Evolutionary conservation across 2,329 filamentous ascomycete genomes (phyloP).

Genomic region (Botryosphaeria dothidea): DNA sequence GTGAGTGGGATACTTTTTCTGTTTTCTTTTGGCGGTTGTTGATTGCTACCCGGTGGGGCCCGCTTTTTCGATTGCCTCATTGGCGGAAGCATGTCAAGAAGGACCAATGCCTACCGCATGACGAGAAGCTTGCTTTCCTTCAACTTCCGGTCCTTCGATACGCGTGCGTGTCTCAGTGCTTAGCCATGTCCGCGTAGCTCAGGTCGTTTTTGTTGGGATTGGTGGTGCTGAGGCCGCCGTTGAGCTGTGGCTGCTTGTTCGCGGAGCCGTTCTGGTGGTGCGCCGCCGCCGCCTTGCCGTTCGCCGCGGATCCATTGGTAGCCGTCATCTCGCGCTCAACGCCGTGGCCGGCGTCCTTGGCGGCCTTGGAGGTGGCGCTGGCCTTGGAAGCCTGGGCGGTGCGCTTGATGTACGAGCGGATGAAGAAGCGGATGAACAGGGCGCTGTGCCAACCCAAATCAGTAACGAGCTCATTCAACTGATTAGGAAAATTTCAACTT

Average conservation of each 20-base stretch:
- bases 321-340: constrained; percentile 46
- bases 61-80: too few relatives aligned
- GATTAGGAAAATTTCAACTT: neutral
- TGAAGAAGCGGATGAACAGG: constrained; percentile 86
- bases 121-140: too few relatives aligned
- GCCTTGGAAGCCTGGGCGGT: constrained; percentile 51
- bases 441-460: constrained; percentile 40
- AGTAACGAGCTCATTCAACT: neutral
- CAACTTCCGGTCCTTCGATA: neutral
- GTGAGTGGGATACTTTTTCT: too few relatives aligned
- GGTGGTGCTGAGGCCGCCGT: constrained; percentile 11
- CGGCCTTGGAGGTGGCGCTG: constrained; percentile 30
- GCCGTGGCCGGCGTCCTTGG: constrained; percentile 40
- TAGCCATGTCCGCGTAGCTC: constrained; percentile 10
- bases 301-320: neutral
- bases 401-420: constrained; percentile 75
- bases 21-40: too few relatives aligned
- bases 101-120: too few relatives aligned
- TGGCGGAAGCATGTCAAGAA: too few relatives aligned
- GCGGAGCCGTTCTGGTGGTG: constrained; percentile 1
- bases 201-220: constrained; percentile 3
- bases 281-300: neutral
- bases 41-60: too few relatives aligned
- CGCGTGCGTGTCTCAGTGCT: neutral
- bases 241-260: neutral